Conservation (phyloP, 768 basidiomycete species). For the Calvatia gigantea region DNA sequence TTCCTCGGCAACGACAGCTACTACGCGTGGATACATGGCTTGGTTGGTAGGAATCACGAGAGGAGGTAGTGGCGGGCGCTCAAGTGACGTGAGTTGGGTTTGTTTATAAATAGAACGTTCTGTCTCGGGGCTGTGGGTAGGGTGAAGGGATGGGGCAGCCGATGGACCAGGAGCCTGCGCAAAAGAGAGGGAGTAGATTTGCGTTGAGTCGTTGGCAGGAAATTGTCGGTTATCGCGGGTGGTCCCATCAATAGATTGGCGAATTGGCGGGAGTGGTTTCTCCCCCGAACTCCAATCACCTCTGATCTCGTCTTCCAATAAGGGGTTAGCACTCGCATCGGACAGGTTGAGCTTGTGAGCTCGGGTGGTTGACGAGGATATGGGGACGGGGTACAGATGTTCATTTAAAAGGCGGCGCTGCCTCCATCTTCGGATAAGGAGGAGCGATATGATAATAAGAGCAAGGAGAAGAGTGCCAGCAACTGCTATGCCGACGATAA, state of each 20-base stretch:
- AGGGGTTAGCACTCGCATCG: not conserved
- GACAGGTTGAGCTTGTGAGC: not conserved
- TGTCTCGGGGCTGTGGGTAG: not conserved
- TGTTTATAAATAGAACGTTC: not conserved
- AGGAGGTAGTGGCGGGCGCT: slow-evolving; percentile 3
- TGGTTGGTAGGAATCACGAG: not conserved
- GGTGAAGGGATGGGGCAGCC: not conserved
- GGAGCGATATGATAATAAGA: not conserved
- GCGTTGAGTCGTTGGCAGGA: not conserved
- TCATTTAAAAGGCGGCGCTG: not conserved
- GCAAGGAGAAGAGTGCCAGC: not conserved
- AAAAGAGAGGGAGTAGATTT: not conserved
- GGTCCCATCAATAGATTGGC: not conserved
- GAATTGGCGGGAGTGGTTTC: not conserved
- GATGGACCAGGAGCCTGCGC: not conserved
- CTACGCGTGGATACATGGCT: not conserved
- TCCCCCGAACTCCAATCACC: not conserved
- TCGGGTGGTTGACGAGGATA: not conserved
- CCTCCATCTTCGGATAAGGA: not conserved
- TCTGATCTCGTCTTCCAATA: not conserved
- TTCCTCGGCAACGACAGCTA: not conserved
- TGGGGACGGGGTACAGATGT: not conserved
- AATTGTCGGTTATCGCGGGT: not conserved
- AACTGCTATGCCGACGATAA: not conserved
- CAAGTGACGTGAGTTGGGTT: not conserved